phyloP scores from a whole-genome alignment of 2,329 filamentous ascomycete genomes.

The Cordyceps farinosa region DNA sequence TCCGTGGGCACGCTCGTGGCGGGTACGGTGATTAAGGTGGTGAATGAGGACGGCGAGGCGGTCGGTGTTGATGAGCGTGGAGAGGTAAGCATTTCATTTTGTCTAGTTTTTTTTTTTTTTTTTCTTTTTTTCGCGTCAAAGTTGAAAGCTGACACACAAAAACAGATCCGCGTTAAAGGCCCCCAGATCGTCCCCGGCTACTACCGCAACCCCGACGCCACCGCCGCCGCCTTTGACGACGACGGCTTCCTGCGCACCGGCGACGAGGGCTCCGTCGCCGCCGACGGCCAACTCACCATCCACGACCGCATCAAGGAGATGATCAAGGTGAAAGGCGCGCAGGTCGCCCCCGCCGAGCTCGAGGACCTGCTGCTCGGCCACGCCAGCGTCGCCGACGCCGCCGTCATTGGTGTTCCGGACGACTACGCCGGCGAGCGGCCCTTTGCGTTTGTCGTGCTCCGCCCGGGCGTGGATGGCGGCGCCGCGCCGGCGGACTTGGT shows the following conservation, averaged over 20 bases:
- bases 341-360: constrained; percentile 80
- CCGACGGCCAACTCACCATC: constrained; percentile 73
- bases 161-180: constrained; percentile 61
- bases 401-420: constrained; percentile 70
- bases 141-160: neutral
- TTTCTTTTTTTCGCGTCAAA: neutral
- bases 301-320: constrained; percentile 61
- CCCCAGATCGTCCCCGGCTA: constrained; percentile 75
- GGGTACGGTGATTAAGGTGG: constrained; percentile 66
- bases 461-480: constrained; percentile 55
- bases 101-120: no score
- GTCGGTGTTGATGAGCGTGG: constrained; percentile 63
- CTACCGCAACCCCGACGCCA: constrained; percentile 73
- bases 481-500: constrained; percentile 30
- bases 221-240: constrained; percentile 67
- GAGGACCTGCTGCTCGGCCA: constrained; percentile 77
- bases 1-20: constrained; percentile 30
- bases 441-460: constrained; percentile 62
- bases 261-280: constrained; percentile 69
- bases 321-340: constrained; percentile 62
- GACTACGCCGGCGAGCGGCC: constrained; percentile 58
- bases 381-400: constrained; percentile 70
- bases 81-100: constrained; percentile 41
- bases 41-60: constrained; percentile 58
- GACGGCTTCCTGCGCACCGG: constrained; percentile 72